Evolutionary conservation across 208 protist genomes (phyloP), one percentile per base, ranked within the genome.

Genomic region (Crithidia brevicula): DNA sequence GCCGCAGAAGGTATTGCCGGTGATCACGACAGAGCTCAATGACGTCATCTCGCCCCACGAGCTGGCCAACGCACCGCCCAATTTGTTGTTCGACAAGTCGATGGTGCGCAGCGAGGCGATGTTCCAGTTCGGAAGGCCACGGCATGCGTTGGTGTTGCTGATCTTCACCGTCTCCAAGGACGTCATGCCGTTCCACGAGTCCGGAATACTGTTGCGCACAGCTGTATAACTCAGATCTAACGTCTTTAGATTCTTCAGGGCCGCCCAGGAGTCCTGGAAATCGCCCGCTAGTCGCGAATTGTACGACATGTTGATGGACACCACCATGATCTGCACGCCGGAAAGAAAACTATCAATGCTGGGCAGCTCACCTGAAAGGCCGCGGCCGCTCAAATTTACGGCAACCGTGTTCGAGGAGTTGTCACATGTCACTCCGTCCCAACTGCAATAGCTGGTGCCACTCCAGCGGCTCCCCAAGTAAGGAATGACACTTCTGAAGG

Each of bases 351-450:
- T 52, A 18, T 13, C 4, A 20, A 51, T 2, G 3, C 16, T 10
- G 16, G 69, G 69, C 53, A 75, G 10, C 22, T 8, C 34, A 30
- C 69, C 69, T 4, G 25, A 7, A 28, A 75, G 59, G 61, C n/a
- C 30, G 4, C n/a, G 2, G 31, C 54, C 61, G 46, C 54, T 28
- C 16, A 75, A 45, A 56, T 69, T 30, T 27, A 75, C 54, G 43
- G 28, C 53, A 16, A 72, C 54, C 18, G 52, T 4, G 46, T 40
- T 42, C 51, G 15, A 23, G 3, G 33, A 27, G n/a, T n/a, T n/a
- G 13, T 64, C 59, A 51, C 68, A 74, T 4, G 22, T 54, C 43
- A 74, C 28, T 27, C 59, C 57, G 1, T 3, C 10, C 68, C 68
- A 74, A 30, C 42, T 67, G 59, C 68, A 74, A 51, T 53, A 74